Conservation (phyloP, 495 filamentous ascomycete species). For the Podospora didyma region DNA sequence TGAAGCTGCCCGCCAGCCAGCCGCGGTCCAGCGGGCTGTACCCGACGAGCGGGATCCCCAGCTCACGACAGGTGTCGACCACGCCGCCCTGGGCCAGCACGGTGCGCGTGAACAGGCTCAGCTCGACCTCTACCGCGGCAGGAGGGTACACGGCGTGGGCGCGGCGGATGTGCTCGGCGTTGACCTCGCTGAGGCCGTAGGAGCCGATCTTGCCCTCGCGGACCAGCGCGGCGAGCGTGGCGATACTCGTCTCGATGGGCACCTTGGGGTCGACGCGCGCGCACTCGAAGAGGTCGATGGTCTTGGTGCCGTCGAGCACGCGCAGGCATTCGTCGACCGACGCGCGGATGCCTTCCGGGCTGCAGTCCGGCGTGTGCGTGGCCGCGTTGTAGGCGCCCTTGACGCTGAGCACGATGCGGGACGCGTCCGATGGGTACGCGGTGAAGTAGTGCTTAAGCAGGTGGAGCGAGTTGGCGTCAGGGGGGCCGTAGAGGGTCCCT, state of each 20-base stretch:
- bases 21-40: slow-evolving; percentile 47
- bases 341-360: slow-evolving; percentile 57
- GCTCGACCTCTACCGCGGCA: slow-evolving; percentile 74
- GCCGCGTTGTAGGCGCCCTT: slow-evolving; percentile 53
- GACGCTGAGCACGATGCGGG: slow-evolving; percentile 60
- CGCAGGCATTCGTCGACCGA: slow-evolving; percentile 66
- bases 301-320: slow-evolving; percentile 67
- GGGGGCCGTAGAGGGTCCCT: slow-evolving; percentile 62
- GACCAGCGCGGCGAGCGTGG: slow-evolving; percentile 55
- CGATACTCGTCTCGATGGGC: slow-evolving; percentile 45
- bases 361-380: slow-evolving; percentile 48
- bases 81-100: slow-evolving; percentile 74
- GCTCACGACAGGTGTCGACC: slow-evolving; percentile 64
- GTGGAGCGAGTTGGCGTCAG: slow-evolving; percentile 62
- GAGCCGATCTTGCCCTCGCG: slow-evolving; percentile 73
- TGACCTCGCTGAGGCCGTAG: slow-evolving; percentile 70
- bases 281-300: slow-evolving; percentile 76
- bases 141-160: slow-evolving; percentile 70
- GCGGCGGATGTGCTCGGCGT: slow-evolving; percentile 67
- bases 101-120: slow-evolving; percentile 64
- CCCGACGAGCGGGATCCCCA: slow-evolving; percentile 21
- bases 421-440: slow-evolving; percentile 62
- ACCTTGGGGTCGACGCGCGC: slow-evolving; percentile 66
- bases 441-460: slow-evolving; percentile 64
- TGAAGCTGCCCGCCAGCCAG: slow-evolving; percentile 59